Conservation (phyloP, 306 rosid genomes). For the Casuarina cunninghamiana region DNA sequence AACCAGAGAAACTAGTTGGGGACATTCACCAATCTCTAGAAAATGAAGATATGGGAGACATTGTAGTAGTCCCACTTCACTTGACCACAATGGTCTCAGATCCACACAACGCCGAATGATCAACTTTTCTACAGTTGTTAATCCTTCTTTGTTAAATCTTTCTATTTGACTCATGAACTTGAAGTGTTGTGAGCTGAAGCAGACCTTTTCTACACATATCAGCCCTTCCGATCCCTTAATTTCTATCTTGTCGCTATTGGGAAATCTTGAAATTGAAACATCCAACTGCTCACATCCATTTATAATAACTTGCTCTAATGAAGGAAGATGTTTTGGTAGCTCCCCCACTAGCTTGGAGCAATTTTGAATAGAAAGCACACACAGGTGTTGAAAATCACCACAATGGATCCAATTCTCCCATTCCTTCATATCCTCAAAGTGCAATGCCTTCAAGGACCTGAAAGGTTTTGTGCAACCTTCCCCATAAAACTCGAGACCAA, state of each 20-base stretch:
- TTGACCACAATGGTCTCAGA: background rate
- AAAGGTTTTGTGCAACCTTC: background rate
- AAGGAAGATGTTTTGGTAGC: constrained; percentile 7
- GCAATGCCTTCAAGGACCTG: background rate
- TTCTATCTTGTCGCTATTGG: background rate
- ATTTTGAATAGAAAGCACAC: background rate
- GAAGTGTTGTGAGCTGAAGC: background rate
- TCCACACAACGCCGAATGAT: background rate
- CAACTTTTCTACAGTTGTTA: background rate
- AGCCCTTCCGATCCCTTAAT: background rate
- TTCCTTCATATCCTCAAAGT: background rate
- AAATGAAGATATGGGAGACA: background rate
- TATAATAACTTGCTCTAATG: background rate
- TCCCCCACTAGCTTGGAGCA: constrained; percentile 5
- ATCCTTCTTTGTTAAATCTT: background rate
- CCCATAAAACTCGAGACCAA: constrained; percentile 19
- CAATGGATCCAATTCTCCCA: background rate
- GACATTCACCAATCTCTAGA: background rate
- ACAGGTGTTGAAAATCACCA: background rate
- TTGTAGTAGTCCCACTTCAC: background rate
- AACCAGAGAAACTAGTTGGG: background rate
- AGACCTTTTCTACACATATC: background rate
- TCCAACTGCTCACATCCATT: background rate
- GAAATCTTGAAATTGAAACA: constrained; percentile 1
- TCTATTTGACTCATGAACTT: background rate